These are phyloP conservation scores for Cyberlindnera bimundalis DNA, from an alignment of 805 yeast genomes.

Conservation along the genomic window DNA sequence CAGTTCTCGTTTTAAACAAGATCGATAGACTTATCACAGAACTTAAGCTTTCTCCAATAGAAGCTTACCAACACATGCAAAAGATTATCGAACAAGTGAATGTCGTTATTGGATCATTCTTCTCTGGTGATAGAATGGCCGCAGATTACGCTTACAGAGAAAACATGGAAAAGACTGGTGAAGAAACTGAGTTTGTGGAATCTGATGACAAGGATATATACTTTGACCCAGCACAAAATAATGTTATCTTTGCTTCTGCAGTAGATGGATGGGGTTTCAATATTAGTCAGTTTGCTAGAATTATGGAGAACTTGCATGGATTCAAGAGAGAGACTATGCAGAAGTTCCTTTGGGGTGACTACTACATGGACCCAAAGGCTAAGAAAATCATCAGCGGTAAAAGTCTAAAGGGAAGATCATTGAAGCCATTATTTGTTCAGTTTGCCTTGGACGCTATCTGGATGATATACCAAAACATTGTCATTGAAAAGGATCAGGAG, in stretches of 20 bases:
- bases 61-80: conserved; percentile 78
- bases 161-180: conserved; percentile 43
- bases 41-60: conserved; percentile 74
- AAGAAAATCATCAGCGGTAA: conserved; percentile 74
- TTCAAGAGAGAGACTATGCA: conserved; percentile 74
- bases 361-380: conserved; percentile 81
- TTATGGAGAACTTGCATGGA: conserved; percentile 81
- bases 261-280: conserved; percentile 98
- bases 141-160: conserved; percentile 80
- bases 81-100: conserved; percentile 89
- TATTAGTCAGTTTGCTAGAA: conserved; percentile 80
- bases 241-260: conserved; percentile 88
- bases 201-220: conserved; percentile 78
- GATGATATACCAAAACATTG: conserved; percentile 78
- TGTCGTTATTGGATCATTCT: conserved; percentile 90
- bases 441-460: conserved; percentile 87
- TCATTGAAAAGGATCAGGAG: conserved; percentile 62
- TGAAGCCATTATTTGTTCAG: conserved; percentile 83
- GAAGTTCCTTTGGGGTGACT: conserved; percentile 96
- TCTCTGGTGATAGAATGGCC: conserved; percentile 88
- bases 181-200: conserved; percentile 60
- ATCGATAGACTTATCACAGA: conserved; percentile 84
- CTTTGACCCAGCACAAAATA: conserved; percentile 82
- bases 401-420: conserved; percentile 53
- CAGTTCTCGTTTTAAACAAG: conserved; percentile 85